These are phyloP conservation scores for Candida methanosorbosa DNA, from an alignment of 805 yeast species.

Conservation along the genomic window DNA sequence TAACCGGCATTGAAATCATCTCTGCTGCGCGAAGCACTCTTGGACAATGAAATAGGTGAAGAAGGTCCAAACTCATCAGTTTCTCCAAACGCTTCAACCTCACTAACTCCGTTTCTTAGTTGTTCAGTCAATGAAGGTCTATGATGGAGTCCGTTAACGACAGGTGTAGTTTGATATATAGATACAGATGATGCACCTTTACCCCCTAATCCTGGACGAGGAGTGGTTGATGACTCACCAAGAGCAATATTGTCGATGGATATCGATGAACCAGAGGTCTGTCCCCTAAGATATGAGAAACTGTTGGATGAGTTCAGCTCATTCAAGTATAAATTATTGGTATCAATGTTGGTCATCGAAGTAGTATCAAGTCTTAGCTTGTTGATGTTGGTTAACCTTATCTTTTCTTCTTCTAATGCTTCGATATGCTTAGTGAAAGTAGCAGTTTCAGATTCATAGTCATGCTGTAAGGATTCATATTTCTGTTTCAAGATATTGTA, in stretches of 20 bases:
- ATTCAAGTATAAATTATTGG: constrained; percentile 18
- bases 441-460: constrained; percentile 19
- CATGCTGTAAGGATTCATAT: constrained; percentile 20
- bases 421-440: constrained; percentile 16
- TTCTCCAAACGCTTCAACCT: neutral
- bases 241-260: constrained; percentile 26
- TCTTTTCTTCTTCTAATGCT: constrained; percentile 20
- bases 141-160: neutral
- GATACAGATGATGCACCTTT: constrained; percentile 6
- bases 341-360: neutral
- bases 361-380: constrained; percentile 8
- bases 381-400: constrained; percentile 6
- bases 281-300: constrained; percentile 10
- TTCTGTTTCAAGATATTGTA: constrained; percentile 16
- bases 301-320: constrained; percentile 21
- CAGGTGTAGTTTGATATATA: constrained; percentile 6
- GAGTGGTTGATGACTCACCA: constrained; percentile 43
- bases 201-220: constrained; percentile 13
- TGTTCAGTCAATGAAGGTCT: constrained; percentile 1
- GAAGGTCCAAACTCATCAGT: neutral
- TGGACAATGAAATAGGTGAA: neutral
- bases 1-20: constrained; percentile 15
- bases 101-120: neutral
- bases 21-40: neutral
- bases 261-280: constrained; percentile 14